phyloP scores from a whole-genome alignment of 2,329 filamentous ascomycete species.

The Beauveria pseudobassiana region DNA sequence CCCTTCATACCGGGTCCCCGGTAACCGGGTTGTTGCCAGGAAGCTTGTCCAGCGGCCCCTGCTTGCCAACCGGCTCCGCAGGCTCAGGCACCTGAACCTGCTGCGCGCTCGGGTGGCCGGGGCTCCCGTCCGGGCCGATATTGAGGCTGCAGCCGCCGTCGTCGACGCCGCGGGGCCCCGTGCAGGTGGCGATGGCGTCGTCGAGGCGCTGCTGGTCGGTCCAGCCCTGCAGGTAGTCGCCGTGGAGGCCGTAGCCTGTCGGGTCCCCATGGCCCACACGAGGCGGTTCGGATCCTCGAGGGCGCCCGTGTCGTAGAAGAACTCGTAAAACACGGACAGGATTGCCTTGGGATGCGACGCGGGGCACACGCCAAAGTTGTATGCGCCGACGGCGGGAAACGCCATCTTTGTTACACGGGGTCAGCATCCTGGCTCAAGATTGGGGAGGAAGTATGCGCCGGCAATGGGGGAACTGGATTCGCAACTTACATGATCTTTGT shows the following conservation, averaged over 20 bases:
- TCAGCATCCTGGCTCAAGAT: neutral
- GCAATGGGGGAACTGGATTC: neutral
- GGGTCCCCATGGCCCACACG: slow-evolving; percentile 21
- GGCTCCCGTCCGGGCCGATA: slow-evolving; percentile 17
- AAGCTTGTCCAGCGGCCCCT: slow-evolving; percentile 17
- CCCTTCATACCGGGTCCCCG: neutral
- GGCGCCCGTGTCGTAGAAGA: slow-evolving; percentile 34
- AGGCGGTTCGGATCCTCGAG: slow-evolving; percentile 21
- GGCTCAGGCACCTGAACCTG: slow-evolving; percentile 16
- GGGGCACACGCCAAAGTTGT: slow-evolving; percentile 29
- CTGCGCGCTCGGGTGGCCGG: slow-evolving; percentile 16
- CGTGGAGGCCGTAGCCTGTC: slow-evolving; percentile 23
- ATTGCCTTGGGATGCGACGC: slow-evolving; percentile 34
- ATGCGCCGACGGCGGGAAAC: slow-evolving; percentile 21
- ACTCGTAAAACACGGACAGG: slow-evolving; percentile 38
- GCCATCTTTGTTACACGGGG: slow-evolving; percentile 16
- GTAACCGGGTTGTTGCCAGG: slow-evolving; percentile 22
- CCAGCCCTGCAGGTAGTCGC: slow-evolving; percentile 24
- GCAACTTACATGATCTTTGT: slow-evolving; percentile 43
- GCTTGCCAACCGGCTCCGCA: slow-evolving; percentile 20
- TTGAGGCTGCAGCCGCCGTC: slow-evolving; percentile 20
- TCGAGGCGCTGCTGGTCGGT: slow-evolving; percentile 20
- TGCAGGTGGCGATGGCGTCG: slow-evolving; percentile 21
- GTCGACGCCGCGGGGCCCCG: slow-evolving; percentile 18
- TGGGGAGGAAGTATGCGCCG: neutral